Conservation (phyloP, 352 stramenopile species). For the Globisporangium nodosum region DNA sequence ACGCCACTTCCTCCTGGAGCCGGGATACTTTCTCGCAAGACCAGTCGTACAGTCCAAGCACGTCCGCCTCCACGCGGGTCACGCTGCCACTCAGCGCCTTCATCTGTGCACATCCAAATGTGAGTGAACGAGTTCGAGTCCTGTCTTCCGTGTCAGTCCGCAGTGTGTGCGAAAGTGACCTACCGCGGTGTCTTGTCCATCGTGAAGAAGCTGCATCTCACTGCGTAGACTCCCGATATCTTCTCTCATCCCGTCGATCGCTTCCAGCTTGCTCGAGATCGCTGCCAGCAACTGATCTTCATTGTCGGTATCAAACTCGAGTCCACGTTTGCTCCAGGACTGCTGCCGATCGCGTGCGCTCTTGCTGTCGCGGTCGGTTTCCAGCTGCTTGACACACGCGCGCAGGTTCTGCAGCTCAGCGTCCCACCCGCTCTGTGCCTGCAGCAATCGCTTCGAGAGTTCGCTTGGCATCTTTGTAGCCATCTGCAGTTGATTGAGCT, state of each 20-base stretch:
- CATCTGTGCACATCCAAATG: conserved; percentile 13
- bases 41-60: conserved; percentile 63
- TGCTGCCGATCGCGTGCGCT: neutral
- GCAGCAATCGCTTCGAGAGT: conserved; percentile 38
- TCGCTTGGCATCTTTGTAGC: conserved; percentile 45
- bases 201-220: conserved; percentile 10
- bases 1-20: conserved; percentile 22
- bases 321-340: no score
- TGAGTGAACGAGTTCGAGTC: neutral
- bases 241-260: conserved; percentile 14
- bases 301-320: neutral
- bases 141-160: no score
- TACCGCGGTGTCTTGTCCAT: conserved; percentile 14
- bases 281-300: neutral
- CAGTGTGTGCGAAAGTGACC: neutral
- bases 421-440: conserved; percentile 37
- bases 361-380: conserved; percentile 8
- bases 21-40: conserved; percentile 25
- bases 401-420: conserved; percentile 31
- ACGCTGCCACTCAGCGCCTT: conserved; percentile 26
- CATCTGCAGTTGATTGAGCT: conserved; percentile 19
- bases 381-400: conserved; percentile 24
- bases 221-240: conserved; percentile 18
- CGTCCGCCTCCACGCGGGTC: conserved; percentile 25
- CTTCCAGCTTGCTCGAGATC: conserved; percentile 16